Evolutionary conservation across 1,139 yeast genomes (phyloP).

Genomic region (Cylindricascospora bacillispora): DNA sequence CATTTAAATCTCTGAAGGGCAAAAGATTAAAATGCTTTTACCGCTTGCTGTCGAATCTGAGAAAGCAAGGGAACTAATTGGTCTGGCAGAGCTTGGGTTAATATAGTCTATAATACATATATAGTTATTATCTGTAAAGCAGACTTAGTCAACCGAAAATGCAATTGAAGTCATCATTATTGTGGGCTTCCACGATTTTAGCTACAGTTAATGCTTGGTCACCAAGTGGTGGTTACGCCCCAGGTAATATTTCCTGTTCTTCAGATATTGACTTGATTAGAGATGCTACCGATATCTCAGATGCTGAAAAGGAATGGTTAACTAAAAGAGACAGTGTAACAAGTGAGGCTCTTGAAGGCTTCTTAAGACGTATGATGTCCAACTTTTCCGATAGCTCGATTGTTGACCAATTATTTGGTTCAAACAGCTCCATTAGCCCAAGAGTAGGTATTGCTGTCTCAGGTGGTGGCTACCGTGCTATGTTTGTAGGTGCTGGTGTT

Average conservation of each 20-base stretch:
- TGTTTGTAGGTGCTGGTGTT: constrained; percentile 79
- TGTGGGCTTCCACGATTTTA: not conserved
- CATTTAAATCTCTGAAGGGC: no score
- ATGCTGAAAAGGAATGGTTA: constrained; percentile 27
- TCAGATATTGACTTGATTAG: constrained; percentile 26
- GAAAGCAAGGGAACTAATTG: no score
- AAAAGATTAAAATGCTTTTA: no score
- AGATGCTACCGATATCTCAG: constrained; percentile 26
- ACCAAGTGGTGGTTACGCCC: constrained; percentile 52
- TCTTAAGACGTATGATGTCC: constrained; percentile 45
- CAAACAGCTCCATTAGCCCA: constrained; percentile 8
- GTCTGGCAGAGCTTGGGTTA: no score
- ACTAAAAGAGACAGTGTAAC: constrained; percentile 40
- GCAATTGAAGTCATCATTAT: not conserved
- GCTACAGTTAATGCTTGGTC: constrained; percentile 33
- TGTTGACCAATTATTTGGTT: constrained; percentile 25
- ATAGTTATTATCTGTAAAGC: no score
- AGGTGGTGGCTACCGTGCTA: constrained; percentile 89
- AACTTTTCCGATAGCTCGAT: constrained; percentile 30
- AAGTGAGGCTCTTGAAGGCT: constrained; percentile 40
- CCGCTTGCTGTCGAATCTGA: no score
- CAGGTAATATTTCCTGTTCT: constrained; percentile 51
- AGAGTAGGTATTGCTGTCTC: constrained; percentile 62
- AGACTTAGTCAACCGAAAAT: no score
- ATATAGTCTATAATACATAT: no score